Conservation (phyloP, 2,329 filamentous ascomycete genomes). For the Fusarium sp. region DNA sequence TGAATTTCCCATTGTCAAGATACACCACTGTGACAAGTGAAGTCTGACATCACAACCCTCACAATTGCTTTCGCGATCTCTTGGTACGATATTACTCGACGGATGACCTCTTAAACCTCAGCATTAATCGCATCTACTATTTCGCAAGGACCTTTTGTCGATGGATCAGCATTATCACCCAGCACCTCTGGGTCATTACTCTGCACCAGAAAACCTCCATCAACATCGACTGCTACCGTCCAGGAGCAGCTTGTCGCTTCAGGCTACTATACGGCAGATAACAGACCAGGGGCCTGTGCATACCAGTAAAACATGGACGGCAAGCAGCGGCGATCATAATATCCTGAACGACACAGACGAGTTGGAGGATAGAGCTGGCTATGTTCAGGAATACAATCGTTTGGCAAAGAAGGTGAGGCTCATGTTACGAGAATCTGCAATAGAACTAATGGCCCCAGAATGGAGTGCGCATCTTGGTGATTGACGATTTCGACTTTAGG, state of each 20-base stretch:
- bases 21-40: constrained; percentile 42
- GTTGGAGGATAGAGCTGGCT: constrained; percentile 61
- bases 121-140: constrained; percentile 25
- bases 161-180: constrained; percentile 39
- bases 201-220: constrained; percentile 24
- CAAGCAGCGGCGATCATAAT: constrained; percentile 65
- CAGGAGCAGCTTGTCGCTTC: constrained; percentile 49
- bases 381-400: constrained; percentile 71
- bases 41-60: constrained; percentile 19
- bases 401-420: constrained; percentile 67
- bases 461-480: constrained; percentile 61
- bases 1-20: constrained; percentile 39
- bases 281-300: constrained; percentile 45
- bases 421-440: not conserved
- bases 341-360: constrained; percentile 64
- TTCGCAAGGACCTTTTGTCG: constrained; percentile 6
- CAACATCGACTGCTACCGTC: constrained; percentile 41
- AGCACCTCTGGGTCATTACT: constrained; percentile 32
- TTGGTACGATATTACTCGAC: constrained; percentile 28
- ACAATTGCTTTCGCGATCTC: constrained; percentile 16
- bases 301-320: constrained; percentile 70
- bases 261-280: constrained; percentile 46
- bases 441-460: constrained; percentile 57
- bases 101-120: constrained; percentile 4
- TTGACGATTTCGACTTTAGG: constrained; percentile 53